Percentiles rank a stretch among this genome's conserved stretches.
phyloP scores from a whole-genome alignment of 2,329 filamentous ascomycete species.

The Trichoderma lentiforme region DNA sequence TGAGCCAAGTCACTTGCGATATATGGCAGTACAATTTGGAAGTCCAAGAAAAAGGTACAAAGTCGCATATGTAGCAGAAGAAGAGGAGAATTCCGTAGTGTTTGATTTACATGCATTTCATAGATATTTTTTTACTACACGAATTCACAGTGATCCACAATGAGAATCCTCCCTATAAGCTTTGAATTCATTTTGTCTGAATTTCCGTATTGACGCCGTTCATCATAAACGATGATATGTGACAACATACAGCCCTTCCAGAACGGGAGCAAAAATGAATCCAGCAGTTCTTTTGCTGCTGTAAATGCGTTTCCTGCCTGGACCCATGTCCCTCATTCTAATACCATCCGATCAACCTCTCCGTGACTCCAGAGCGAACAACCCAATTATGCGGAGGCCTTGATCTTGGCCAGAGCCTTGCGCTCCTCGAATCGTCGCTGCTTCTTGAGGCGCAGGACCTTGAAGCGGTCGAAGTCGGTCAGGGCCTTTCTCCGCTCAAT shows the following conservation, averaged over 20 bases:
- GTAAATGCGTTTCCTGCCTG: constrained; percentile 35
- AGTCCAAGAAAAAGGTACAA: background rate
- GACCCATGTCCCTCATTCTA: constrained; percentile 38
- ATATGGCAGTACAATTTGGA: background rate
- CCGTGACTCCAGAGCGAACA: constrained; percentile 27
- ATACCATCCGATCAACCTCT: constrained; percentile 36
- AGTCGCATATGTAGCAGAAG: background rate
- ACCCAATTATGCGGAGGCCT: constrained; percentile 67
- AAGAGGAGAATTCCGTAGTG: background rate
- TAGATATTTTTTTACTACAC: constrained; percentile 24
- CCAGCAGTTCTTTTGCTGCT: constrained; percentile 52
- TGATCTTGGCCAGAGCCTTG: constrained; percentile 93
- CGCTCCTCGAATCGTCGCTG: constrained; percentile 97
- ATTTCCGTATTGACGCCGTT: constrained; percentile 67
- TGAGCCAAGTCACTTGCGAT: background rate
- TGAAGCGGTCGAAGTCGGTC: constrained; percentile 99
- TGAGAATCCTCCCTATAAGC: constrained; percentile 21
- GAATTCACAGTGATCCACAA: constrained; percentile 27
- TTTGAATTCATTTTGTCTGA: constrained; percentile 43
- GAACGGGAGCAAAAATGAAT: constrained; percentile 55
- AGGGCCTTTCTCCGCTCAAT: constrained; percentile 82
- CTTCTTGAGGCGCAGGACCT: constrained; percentile 99
- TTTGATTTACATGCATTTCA: constrained; percentile 29
- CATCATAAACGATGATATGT: constrained; percentile 56
- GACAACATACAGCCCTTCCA: constrained; percentile 66